Conservation (phyloP, 139 green algal species). For the Tetradesmus lagerheimii region DNA sequence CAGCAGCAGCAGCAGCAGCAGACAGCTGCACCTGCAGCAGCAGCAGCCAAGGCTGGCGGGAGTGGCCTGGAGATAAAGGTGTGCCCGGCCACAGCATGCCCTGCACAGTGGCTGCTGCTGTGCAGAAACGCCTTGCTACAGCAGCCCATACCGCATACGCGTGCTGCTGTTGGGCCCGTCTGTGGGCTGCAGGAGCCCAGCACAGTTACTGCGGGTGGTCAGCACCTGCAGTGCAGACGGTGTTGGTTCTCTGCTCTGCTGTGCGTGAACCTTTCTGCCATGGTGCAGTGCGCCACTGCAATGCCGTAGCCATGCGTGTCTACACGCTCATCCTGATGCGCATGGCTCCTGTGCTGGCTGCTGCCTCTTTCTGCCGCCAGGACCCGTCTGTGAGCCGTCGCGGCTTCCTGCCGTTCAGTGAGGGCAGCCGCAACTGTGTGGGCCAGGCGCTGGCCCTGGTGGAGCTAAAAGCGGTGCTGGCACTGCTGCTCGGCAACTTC, state of each 20-base stretch:
- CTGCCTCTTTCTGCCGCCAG: background rate
- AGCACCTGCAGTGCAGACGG: no score
- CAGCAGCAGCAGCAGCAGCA: background rate
- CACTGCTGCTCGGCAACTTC: constrained; percentile 48
- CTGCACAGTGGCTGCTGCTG: background rate
- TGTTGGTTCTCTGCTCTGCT: no score
- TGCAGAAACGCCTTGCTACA: background rate
- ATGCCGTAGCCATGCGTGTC: no score
- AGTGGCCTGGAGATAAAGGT: constrained; percentile 41
- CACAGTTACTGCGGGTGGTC: no score
- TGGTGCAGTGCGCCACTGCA: no score
- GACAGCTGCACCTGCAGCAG: constrained; percentile 1
- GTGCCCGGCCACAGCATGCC: background rate
- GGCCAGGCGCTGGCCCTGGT: constrained; percentile 55
- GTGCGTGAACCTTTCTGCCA: no score
- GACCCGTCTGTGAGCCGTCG: constrained; percentile 21
- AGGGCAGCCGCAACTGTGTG: constrained; percentile 58
- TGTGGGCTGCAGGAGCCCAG: no score
- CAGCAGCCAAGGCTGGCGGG: background rate
- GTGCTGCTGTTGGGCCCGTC: no score
- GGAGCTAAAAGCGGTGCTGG: constrained; percentile 54
- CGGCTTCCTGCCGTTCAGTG: constrained; percentile 56
- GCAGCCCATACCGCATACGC: no score
- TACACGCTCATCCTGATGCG: no score
- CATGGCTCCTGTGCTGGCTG: no score